Base-by-base conservation (phyloP, 2,329 filamentous ascomycete species). In the Alternaria sp. region DNA sequence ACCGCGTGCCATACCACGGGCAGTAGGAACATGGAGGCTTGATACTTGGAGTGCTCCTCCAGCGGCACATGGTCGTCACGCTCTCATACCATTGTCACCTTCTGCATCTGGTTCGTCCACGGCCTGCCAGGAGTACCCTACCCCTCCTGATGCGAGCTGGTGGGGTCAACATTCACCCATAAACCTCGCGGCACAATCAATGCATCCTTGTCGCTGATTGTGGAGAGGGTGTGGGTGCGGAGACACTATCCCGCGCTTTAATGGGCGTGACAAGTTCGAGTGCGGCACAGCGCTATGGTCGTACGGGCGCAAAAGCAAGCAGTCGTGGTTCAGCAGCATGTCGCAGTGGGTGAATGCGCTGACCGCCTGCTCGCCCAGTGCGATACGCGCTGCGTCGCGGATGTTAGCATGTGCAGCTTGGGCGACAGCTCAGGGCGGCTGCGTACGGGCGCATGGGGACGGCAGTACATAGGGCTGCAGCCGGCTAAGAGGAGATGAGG, bases 61-160 rank as follows among this genome's bases (percentile, higher is more conserved):
- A 71, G 67, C 68, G 65, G 67, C 44, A 60, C 58, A 47, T 44
- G 17, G 11, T 23, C 47, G 64, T 60, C 49, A 57, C 65, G 59
- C 46, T 60, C 54, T 61, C 63, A 65, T 68, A 62, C 44, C 47
- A 64, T 62, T 73, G 72, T 69, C 70, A 76, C 75, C 75, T 76
- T 77, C 74, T 76, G 43, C 25, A 66, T 75, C 50, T 62, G 69
- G 65, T 59, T 63, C 58, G 55, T 40, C 55, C 49, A 63, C 46
- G 56, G 64, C 47, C 45, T 36, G 46, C 49, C 57, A 62, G 63
- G 56, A 57, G 46, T 64, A 61, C 60, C 65, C 66, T 66, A 64
- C 61, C 65, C 67, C 69, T 71, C 70, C 73, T 64, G 68, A 57
- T 32, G 32, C 30, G 61, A 60, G 50, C 57, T 70, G 69, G 74